Conservation (phyloP, 1,284 basidiomycete genomes). For the Anthracocystis panici-leucophaei region DNA sequence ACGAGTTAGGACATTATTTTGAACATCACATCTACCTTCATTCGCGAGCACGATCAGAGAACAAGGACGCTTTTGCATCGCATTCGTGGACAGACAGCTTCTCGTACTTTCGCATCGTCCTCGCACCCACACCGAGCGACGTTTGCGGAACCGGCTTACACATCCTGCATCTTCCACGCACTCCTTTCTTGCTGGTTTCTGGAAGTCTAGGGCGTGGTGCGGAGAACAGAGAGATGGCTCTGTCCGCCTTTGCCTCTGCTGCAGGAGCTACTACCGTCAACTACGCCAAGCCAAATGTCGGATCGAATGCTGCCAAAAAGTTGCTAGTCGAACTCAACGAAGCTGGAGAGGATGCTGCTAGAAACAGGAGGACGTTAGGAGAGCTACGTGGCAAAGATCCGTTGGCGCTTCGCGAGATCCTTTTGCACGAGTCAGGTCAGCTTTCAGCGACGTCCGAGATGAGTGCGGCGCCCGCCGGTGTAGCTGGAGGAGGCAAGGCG, state of each 20-base stretch:
- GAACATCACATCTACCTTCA: conserved; percentile 54
- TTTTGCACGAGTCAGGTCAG: conserved; percentile 39
- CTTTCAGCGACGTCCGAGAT: conserved; percentile 27
- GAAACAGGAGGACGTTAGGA: conserved; percentile 36
- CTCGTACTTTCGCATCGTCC: conserved; percentile 52
- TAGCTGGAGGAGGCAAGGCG: conserved; percentile 49
- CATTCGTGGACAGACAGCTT: conserved; percentile 39
- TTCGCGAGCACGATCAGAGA: conserved; percentile 9
- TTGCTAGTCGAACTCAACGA: conserved; percentile 35
- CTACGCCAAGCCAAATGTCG: conserved; percentile 30
- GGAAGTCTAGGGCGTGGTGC: conserved; percentile 42
- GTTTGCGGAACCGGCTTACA: conserved; percentile 49
- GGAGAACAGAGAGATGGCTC: conserved; percentile 46
- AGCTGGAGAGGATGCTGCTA: conserved; percentile 22
- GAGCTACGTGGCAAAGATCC: conserved; percentile 56
- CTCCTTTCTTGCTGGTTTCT: conserved; percentile 48
- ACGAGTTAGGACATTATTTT: conserved; percentile 54
- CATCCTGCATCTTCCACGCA: conserved; percentile 47
- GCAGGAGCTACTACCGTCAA: conserved; percentile 44
- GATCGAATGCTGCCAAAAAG: conserved; percentile 28
- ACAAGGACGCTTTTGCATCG: neutral
- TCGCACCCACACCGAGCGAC: conserved; percentile 38
- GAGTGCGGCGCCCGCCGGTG: conserved; percentile 32
- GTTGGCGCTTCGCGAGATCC: conserved; percentile 43
- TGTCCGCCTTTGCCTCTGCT: conserved; percentile 46